Evolutionary conservation across 805 yeast genomes (phyloP).

Genomic region (Suhomyces sp.): DNA sequence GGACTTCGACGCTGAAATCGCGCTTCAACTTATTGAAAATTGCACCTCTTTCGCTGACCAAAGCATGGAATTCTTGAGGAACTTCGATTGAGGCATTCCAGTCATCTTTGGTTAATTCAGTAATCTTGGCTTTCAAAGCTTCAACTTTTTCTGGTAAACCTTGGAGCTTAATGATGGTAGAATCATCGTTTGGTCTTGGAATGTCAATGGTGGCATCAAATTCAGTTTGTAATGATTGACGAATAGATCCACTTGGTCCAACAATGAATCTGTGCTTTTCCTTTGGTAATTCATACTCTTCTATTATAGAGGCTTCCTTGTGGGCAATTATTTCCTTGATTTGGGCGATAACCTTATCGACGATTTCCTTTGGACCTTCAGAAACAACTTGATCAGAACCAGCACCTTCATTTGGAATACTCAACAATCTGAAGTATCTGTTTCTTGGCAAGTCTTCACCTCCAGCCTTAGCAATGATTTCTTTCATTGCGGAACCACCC

Average conservation of each 20-base stretch:
- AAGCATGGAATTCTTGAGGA: conserved; percentile 57
- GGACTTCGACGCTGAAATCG: conserved; percentile 56
- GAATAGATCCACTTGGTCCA: conserved; percentile 78
- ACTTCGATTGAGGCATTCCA: conserved; percentile 54
- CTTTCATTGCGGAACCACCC: conserved; percentile 70
- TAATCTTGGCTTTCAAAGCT: conserved; percentile 60
- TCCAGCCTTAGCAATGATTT: conserved; percentile 77
- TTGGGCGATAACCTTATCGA: conserved; percentile 61
- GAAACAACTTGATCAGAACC: conserved; percentile 59
- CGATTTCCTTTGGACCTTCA: conserved; percentile 74
- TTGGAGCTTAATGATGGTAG: conserved; percentile 51
- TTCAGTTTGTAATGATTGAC: conserved; percentile 70
- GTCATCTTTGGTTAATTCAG: conserved; percentile 59
- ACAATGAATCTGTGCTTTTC: conserved; percentile 73
- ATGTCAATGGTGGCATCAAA: conserved; percentile 62
- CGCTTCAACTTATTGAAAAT: conserved; percentile 53
- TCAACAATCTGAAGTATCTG: conserved; percentile 56
- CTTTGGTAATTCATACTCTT: conserved; percentile 58
- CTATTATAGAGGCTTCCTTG: conserved; percentile 58
- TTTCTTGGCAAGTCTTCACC: conserved; percentile 45
- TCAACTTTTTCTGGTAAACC: conserved; percentile 70
- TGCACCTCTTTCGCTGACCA: conserved; percentile 67
- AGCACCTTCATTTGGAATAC: conserved; percentile 67
- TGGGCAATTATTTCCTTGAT: conserved; percentile 62
- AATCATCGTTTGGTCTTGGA: conserved; percentile 58